Conservation (phyloP, 2,329 filamentous ascomycete species). For the Phyllosticta citriasiana region DNA sequence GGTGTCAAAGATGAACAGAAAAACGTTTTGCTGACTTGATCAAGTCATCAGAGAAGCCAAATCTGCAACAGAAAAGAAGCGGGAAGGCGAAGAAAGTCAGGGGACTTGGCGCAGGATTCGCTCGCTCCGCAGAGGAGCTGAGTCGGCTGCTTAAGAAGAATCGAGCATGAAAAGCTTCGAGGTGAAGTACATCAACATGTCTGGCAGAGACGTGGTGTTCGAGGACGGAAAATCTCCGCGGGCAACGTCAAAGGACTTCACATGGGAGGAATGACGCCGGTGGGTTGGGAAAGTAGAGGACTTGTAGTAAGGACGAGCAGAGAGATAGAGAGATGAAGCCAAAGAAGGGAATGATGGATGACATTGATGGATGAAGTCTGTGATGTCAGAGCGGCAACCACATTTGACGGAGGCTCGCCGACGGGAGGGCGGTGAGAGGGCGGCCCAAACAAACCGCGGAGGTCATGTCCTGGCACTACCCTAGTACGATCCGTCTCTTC, state of each 20-base stretch:
- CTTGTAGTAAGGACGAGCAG: too few relatives aligned
- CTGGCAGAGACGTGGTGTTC: background rate
- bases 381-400: background rate
- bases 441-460: constrained; percentile 2
- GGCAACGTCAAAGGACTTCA: background rate
- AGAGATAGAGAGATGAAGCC: background rate
- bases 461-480: background rate
- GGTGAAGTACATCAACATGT: background rate
- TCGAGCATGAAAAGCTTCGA: background rate
- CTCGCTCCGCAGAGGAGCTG: background rate
- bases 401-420: background rate
- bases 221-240: background rate
- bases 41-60: background rate
- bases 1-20: background rate
- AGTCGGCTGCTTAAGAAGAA: background rate
- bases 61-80: background rate
- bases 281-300: too few relatives aligned
- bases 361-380: background rate
- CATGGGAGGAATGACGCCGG: background rate
- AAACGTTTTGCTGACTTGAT: background rate
- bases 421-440: background rate
- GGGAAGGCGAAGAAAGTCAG: background rate
- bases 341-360: background rate
- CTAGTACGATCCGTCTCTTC: background rate
- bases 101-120: background rate